phyloP scores from a whole-genome alignment of 2,329 filamentous ascomycete species.

The Ophiostoma australiae region DNA sequence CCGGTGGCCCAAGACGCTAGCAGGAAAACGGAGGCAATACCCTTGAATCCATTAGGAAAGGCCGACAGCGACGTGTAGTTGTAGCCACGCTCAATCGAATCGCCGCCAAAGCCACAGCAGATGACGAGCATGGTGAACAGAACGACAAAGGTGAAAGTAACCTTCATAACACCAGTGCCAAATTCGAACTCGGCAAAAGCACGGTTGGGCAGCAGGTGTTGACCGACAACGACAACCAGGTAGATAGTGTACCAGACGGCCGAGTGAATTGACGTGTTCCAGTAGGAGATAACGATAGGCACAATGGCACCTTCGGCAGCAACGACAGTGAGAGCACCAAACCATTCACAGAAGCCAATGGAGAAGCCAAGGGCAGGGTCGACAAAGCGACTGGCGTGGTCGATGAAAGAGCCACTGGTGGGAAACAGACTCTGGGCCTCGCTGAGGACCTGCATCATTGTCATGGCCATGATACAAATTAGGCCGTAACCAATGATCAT shows the following conservation, averaged over 20 bases:
- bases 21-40: constrained; percentile 69
- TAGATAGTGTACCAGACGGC: constrained; percentile 42
- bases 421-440: constrained; percentile 37
- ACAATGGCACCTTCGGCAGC: constrained; percentile 25
- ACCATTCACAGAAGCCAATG: constrained; percentile 50
- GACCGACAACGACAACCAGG: constrained; percentile 29
- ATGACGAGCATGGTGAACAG: constrained; percentile 26
- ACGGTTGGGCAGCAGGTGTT: constrained; percentile 44
- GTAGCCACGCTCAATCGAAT: constrained; percentile 26
- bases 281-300: constrained; percentile 38
- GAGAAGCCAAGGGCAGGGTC: constrained; percentile 55
- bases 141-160: constrained; percentile 26
- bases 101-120: constrained; percentile 25
- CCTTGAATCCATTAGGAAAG: constrained; percentile 65
- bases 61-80: constrained; percentile 25
- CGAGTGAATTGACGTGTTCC: constrained; percentile 40
- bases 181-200: constrained; percentile 40
- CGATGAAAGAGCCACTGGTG: constrained; percentile 50
- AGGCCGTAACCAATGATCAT: constrained; percentile 26
- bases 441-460: constrained; percentile 24
- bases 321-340: constrained; percentile 34
- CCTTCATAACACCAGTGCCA: constrained; percentile 29
- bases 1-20: constrained; percentile 69
- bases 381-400: constrained; percentile 51
- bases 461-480: constrained; percentile 25